Evolutionary conservation across 2,329 filamentous ascomycete genomes (phyloP), one percentile per base, ranked within the genome.

Genomic region (Lasiodiplodia hormozganensis): DNA sequence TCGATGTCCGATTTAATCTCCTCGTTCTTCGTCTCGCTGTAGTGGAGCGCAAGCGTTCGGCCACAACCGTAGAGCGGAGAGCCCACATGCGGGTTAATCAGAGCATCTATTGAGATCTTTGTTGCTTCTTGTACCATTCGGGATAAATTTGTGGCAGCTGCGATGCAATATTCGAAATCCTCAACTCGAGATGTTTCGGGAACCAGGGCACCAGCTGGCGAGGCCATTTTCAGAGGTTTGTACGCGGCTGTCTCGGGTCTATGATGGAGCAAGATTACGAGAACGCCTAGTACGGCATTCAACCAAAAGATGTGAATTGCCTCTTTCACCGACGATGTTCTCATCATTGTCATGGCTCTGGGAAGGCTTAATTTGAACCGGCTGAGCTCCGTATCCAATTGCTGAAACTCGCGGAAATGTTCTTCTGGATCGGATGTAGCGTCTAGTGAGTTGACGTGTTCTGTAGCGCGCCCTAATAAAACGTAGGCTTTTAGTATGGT

Each of bases 401-500:
- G 69, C 5, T 72, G 65, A 31, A 73, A 75, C n/a, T 74, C 71
- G 56, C 73, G 65, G 2, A 68, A 68, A 58, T 75, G 77, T 54
- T 76, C 74, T 1, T 67, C 69, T 4, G 72, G 70, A 14, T 73
- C 68, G 2, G 72, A 73, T 1, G 70, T 34, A 23, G 72, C 71
- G 47, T 78, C 75, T 0, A 77, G 70, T 18, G 74, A 76, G 43
- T 77, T 72, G 0, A 77, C 68, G 2, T 74, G 71, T 52, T 78
- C 76, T 1, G 71, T 28, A 12, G 74, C 68, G 4, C 75, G 73
- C 4, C 76, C 76, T 23, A 78, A 72, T 2, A 78, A 57, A 14
- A 77, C 69, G 56, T 78, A 72, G 4, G 73, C 74, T 18, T 77
- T 60, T 21, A 64, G 12, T 64, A 64, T 52, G n/a, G 60, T 4